A percentile compares a stretch with the other conserved stretches of the same genome.
Conservation (phyloP, 1,139 yeast genomes). For the Candida sp. region DNA sequence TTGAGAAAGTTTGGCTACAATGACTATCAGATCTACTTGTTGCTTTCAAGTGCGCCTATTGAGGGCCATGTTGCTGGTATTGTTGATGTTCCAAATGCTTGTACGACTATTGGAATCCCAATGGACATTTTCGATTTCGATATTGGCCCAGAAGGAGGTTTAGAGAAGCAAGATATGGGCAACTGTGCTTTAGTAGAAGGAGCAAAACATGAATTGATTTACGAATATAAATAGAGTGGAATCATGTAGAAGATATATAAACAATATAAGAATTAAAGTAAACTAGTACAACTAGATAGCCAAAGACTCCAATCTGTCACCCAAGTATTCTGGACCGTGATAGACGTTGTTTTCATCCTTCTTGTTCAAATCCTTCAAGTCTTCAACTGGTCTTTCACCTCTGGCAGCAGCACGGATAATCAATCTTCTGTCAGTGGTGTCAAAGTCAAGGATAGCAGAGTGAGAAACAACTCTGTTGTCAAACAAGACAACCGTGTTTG, state of each 20-base stretch:
- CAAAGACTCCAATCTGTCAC: slow-evolving; percentile 10
- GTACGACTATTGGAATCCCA: slow-evolving; percentile 53
- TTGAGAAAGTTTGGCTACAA: slow-evolving; percentile 51
- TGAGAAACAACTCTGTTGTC: slow-evolving; percentile 71
- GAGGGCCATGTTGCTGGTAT: slow-evolving; percentile 56
- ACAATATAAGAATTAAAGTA: not conserved
- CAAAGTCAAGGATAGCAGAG: slow-evolving; percentile 68
- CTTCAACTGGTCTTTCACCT: slow-evolving; percentile 52
- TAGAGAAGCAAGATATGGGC: slow-evolving; percentile 28
- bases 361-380: slow-evolving; percentile 36
- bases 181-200: slow-evolving; percentile 39
- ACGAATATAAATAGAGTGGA: slow-evolving; percentile 9
- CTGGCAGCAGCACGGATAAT: slow-evolving; percentile 72
- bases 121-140: slow-evolving; percentile 57
- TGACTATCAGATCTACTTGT: slow-evolving; percentile 51
- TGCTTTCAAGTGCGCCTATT: slow-evolving; percentile 51
- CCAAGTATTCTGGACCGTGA: slow-evolving; percentile 18
- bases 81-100: slow-evolving; percentile 56
- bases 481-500: slow-evolving; percentile 68
- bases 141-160: slow-evolving; percentile 40
- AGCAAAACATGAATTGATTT: slow-evolving; percentile 14
- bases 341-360: slow-evolving; percentile 17
- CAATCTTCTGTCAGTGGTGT: slow-evolving; percentile 57
- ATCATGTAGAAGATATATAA: not conserved
- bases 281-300: not conserved